Conservation (phyloP, 805 yeast genomes). For the Metschnikowia cubensis region DNA sequence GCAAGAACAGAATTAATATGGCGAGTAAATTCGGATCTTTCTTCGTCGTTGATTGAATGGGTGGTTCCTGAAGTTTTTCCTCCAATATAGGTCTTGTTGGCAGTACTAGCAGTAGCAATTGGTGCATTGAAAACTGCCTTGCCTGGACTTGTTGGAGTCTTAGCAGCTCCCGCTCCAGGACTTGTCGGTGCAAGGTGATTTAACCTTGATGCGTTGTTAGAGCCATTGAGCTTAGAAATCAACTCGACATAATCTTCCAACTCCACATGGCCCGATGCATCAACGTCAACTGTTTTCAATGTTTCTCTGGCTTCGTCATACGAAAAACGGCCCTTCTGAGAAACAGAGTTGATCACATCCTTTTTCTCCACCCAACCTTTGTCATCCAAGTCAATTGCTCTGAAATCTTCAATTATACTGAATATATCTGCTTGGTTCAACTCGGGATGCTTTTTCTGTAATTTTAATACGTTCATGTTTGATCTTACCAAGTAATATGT, state of each 20-base stretch:
- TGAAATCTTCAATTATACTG: constrained; percentile 77
- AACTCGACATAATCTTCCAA: constrained; percentile 88
- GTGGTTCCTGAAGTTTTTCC: constrained; percentile 90
- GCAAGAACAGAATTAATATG: constrained; percentile 90
- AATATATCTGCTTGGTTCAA: constrained; percentile 85
- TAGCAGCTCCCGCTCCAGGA: background rate
- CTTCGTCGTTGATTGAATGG: constrained; percentile 96
- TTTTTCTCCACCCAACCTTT: constrained; percentile 93
- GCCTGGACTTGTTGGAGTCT: constrained; percentile 18
- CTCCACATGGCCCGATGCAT: constrained; percentile 96
- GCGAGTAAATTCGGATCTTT: constrained; percentile 90
- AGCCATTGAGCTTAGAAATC: constrained; percentile 72
- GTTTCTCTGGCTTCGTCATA: constrained; percentile 95
- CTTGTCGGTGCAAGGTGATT: constrained; percentile 6
- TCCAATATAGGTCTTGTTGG: constrained; percentile 66
- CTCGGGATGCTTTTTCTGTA: constrained; percentile 76
- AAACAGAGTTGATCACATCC: constrained; percentile 78
- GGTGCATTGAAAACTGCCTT: constrained; percentile 29
- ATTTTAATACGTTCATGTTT: constrained; percentile 40
- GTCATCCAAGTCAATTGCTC: constrained; percentile 83
- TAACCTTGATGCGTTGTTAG: constrained; percentile 1
- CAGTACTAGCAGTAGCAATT: constrained; percentile 47
- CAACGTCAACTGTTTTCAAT: constrained; percentile 83
- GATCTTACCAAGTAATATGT: background rate
- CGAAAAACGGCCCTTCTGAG: constrained; percentile 72